Evolutionary conservation across 306 rosid species (phyloP), one percentile per base, ranked within the genome.

Genomic region (Castanospermum australe): DNA sequence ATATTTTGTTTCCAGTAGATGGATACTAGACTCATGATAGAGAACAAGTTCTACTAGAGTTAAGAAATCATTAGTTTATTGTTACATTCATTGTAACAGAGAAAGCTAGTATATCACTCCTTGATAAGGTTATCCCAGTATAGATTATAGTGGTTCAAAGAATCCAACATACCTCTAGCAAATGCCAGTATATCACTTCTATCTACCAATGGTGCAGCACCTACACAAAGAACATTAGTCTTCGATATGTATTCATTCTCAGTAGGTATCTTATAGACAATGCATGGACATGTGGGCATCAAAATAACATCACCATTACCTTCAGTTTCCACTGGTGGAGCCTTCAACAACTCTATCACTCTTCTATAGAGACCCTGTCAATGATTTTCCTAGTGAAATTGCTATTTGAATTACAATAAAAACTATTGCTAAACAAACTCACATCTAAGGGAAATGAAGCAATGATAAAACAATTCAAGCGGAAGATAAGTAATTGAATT

Each of bases 341-440:
- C 94, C 86, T 91, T 93, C 93, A 95, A 85, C 84, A 95, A 48
- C 66, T 88, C 93, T 22, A 85, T 47, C 42, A 94, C 98, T 85
- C 64, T 90, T 79, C 98, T 89, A 78, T 85, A 93, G 21, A 95
- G 94, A 60, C 99, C 98, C 98, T 93, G 92, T 70, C 79, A 86
- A 75, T 39, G 15, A 61, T 56, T 70, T 44, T 44, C 25, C 4
- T 12, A 67, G 63, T 42, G 36, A 33, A 33, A 41, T 44, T 35
- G 77, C 12, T 2, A 6, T 32, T 52, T 68, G 66, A 70, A 24
- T 73, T 63, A 38, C 4, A 57, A 67, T 14, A 14, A 71, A 65
- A 62, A 47, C 21, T 17, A 3, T 6, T 67, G 73, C 17, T 38
- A 22, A 63, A 5, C 55, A 44, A 64, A 52, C n/a, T 36, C 54